Evolutionary conservation across 352 stramenopile genomes (phyloP), one percentile per base, ranked within the genome.

Genomic region (Phytophthora syringae): DNA sequence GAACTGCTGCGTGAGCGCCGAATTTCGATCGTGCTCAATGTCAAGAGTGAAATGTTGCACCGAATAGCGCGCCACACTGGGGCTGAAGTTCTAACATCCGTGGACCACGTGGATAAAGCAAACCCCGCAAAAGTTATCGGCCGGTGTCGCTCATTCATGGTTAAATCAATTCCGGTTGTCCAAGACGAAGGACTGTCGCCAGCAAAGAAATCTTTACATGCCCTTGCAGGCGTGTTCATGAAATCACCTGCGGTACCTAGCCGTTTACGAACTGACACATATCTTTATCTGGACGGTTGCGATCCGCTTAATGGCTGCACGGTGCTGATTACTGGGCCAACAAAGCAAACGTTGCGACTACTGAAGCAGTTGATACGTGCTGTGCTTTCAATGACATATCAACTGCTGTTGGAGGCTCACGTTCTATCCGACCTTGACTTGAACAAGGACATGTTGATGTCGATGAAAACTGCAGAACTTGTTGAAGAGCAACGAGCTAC

Each of bases 221-320:
- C 64, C 13, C 51, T 76, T 44, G 62, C 64, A 27, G 63, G 64
- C 25, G 57, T 76, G n/a, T 64, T 73, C 22, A 70, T 67, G 55
- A 76, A 66, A 49, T 32, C 63, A 15, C 50, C 64, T 25, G 43
- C 48, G 9, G 59, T 65, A 1, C 68, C 70, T 22, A 59, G 54
- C 34, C 76, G 84, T 10, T 42, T 79, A 16, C 76, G 80, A 50
- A 86, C 74, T 1, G 86, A 94, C 55, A 98, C 89, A n/a, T 98
- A 97, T 65, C 77, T 98, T 27, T 97, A 98, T 67, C 72, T 99
- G 30, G 93, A 99, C 64, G 95, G 97, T 15, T 99, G 94, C 62
- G 94, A 97, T 21, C 95, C 95, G 32, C 69, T 97, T 18, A 91
- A 98, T 59, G 96, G 95, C 28, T 98, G 93, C 56, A 98, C 96